Evolutionary conservation across 371 early-diverging fungal genomes (phyloP).

Genomic region (Parasitella parasitica): DNA sequence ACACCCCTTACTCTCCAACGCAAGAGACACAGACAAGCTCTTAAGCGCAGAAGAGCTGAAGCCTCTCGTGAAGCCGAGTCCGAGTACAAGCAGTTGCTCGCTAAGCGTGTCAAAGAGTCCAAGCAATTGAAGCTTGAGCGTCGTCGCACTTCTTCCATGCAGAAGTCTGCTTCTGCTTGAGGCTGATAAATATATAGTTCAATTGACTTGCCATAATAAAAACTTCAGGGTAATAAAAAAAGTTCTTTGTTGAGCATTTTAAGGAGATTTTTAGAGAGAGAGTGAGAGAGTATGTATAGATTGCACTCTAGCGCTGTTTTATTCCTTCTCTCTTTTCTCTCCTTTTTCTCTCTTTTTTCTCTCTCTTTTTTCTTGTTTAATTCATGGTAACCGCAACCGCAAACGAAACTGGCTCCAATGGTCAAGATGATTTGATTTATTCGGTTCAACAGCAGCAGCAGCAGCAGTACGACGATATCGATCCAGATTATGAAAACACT

Average conservation of each 20-base stretch:
- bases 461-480: conserved; percentile 28
- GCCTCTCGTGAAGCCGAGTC: conserved; percentile 86
- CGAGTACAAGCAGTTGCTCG: conserved; percentile 92
- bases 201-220: neutral
- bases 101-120: conserved; percentile 90
- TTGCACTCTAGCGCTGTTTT: neutral
- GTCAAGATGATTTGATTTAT: conserved; percentile 20
- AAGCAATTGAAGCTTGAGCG: conserved; percentile 74
- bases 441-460: conserved; percentile 15
- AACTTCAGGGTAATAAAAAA: neutral
- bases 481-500: conserved; percentile 25
- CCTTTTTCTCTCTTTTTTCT: neutral
- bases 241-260: neutral
- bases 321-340: neutral
- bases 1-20: conserved; percentile 96
- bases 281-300: too few species aligned
- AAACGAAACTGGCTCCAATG: neutral
- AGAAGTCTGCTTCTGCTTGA: conserved; percentile 54
- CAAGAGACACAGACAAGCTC: conserved; percentile 83
- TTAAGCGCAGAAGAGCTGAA: conserved; percentile 82
- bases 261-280: neutral
- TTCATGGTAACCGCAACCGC: neutral
- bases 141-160: conserved; percentile 66
- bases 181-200: neutral
- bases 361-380: neutral